phyloP scores from a whole-genome alignment of 148 eudicot genomes.

The Spergularia bocconei region DNA sequence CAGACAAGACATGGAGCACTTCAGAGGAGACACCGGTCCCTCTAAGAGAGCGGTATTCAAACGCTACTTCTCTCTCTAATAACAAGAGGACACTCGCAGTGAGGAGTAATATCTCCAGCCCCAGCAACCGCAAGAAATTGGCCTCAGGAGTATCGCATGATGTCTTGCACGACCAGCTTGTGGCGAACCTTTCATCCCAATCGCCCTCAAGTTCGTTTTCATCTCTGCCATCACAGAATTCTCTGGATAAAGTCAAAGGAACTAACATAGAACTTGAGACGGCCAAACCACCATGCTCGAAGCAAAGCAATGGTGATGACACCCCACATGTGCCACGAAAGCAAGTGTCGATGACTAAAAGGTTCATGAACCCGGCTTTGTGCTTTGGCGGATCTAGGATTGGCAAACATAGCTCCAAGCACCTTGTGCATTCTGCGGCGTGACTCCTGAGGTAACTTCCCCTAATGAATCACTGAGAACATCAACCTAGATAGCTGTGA shows the following conservation, averaged over 20 bases:
- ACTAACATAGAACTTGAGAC: slow-evolving; percentile 34
- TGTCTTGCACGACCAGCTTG: slow-evolving; percentile 53
- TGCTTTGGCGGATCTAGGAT: slow-evolving; percentile 60
- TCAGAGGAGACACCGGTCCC: slow-evolving; percentile 54
- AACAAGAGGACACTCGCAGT: slow-evolving; percentile 73
- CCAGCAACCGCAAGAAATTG: slow-evolving; percentile 65
- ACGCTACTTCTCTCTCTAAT: slow-evolving; percentile 42
- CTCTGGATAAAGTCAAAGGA: slow-evolving; percentile 54
- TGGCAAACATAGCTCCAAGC: slow-evolving; percentile 24
- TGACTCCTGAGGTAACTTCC: not conserved
- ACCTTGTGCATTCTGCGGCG: slow-evolving; percentile 11
- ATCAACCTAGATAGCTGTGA: slow-evolving; percentile 4
- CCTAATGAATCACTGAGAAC: not conserved
- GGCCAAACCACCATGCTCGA: slow-evolving; percentile 33
- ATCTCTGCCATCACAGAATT: slow-evolving; percentile 49
- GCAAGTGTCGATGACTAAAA: slow-evolving; percentile 32
- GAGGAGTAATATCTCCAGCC: slow-evolving; percentile 80
- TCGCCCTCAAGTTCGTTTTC: slow-evolving; percentile 63
- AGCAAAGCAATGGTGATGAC: slow-evolving; percentile 26
- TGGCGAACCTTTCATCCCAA: slow-evolving; percentile 26
- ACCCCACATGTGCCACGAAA: slow-evolving; percentile 27
- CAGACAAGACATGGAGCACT: slow-evolving; percentile 27
- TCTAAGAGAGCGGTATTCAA: slow-evolving; percentile 61
- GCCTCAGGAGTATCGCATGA: slow-evolving; percentile 64
- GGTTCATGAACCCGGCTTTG: slow-evolving; percentile 43